Conservation (phyloP, 129 eudicot genomes). For the Escallonia herrerae region DNA sequence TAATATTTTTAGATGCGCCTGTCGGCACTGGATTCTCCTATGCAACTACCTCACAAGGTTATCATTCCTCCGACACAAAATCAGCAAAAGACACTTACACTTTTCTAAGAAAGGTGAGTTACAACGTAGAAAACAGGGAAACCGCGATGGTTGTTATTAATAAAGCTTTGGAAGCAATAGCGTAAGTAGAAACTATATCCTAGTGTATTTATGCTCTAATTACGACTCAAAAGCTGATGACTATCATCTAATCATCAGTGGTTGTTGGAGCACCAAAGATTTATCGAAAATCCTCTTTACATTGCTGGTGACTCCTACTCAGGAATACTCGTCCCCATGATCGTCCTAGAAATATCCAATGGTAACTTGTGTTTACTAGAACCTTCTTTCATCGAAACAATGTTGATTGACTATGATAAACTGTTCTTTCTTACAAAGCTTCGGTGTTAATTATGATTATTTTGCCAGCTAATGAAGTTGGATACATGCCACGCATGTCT, state of each 20-base stretch:
- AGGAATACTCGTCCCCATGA: constrained; percentile 16
- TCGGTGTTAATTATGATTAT: too few relatives aligned
- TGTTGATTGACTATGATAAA: too few relatives aligned
- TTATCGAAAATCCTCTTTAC: constrained; percentile 9
- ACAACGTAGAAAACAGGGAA: not conserved
- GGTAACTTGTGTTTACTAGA: not conserved
- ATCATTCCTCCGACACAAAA: not conserved
- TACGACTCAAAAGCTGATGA: too few relatives aligned
- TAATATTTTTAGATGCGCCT: constrained; percentile 11
- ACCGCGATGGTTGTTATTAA: not conserved
- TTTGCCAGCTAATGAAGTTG: constrained; percentile 2
- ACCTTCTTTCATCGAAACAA: too few relatives aligned
- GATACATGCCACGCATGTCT: not conserved
- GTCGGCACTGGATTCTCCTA: constrained; percentile 12
- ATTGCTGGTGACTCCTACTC: constrained; percentile 19
- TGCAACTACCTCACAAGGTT: constrained; percentile 2
- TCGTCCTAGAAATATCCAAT: constrained; percentile 15
- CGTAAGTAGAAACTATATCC: too few relatives aligned
- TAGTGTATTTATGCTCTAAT: too few relatives aligned
- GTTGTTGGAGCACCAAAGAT: constrained; percentile 12
- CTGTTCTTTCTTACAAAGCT: too few relatives aligned
- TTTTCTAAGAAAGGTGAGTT: constrained; percentile 5
- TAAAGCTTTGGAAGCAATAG: too few relatives aligned
- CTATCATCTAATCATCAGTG: constrained; percentile 6
- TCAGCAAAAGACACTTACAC: constrained; percentile 3